Evolutionary conservation across 2,329 filamentous ascomycete species (phyloP).

Genomic region (Decorospora gaudefroyi): DNA sequence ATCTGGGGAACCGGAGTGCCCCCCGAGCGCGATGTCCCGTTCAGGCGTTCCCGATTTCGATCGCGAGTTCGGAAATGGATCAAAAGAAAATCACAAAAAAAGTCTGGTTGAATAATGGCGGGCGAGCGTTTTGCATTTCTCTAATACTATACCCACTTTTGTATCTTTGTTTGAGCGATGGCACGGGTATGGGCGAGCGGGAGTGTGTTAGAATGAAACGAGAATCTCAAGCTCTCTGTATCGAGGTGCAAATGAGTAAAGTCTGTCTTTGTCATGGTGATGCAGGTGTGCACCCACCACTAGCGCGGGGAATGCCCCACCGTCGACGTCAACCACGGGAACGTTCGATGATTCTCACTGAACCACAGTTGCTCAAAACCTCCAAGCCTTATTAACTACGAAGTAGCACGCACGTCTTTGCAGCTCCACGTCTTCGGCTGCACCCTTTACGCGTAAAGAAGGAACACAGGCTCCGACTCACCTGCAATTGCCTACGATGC

Average conservation of each 20-base stretch:
- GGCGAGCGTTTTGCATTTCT: conserved; percentile 23
- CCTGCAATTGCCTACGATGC: conserved; percentile 22
- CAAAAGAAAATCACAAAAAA: background rate
- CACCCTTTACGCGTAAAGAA: too few species aligned
- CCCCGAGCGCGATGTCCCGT: too few species aligned
- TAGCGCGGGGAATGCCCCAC: conserved; percentile 31
- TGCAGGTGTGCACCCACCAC: too few species aligned
- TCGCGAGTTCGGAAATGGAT: too few species aligned
- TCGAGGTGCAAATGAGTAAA: too few species aligned
- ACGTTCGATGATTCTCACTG: conserved; percentile 4
- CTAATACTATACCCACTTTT: conserved; percentile 45
- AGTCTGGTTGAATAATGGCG: background rate
- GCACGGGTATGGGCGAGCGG: conserved; percentile 6
- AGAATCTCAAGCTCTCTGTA: background rate
- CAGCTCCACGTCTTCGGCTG: too few species aligned
- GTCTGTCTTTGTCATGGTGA: too few species aligned
- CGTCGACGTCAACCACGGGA: conserved; percentile 13
- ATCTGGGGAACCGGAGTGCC: too few species aligned
- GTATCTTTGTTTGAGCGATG: conserved; percentile 25
- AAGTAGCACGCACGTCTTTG: too few species aligned
- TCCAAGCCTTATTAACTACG: too few species aligned
- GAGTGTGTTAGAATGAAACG: conserved; percentile 1
- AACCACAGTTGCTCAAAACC: background rate
- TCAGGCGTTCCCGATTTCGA: too few species aligned
- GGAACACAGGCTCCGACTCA: too few species aligned